These are phyloP conservation scores for Pythium coloratum DNA, from an alignment of 352 stramenopile species.

Conservation along the genomic window DNA sequence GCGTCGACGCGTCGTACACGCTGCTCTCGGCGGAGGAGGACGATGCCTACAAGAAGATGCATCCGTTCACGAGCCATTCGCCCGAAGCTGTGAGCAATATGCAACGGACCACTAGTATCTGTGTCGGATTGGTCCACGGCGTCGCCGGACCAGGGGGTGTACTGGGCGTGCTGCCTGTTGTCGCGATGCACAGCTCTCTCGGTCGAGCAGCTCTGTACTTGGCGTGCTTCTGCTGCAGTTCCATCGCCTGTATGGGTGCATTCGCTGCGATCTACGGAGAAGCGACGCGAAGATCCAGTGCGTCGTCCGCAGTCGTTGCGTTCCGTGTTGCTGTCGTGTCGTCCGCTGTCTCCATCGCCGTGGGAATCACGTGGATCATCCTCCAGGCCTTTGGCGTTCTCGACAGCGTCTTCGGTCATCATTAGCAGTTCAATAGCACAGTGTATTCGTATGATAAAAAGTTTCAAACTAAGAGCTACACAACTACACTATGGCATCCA, in stretches of 20 bases:
- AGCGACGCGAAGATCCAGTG: constrained; percentile 37
- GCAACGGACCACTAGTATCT: constrained; percentile 38
- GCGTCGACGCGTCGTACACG: constrained; percentile 55
- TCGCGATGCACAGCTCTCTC: constrained; percentile 59
- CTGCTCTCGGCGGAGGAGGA: constrained; percentile 30
- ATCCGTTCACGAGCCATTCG: constrained; percentile 24
- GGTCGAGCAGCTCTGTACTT: constrained; percentile 72
- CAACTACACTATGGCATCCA: not conserved
- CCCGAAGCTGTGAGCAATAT: constrained; percentile 1
- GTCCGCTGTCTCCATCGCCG: constrained; percentile 51
- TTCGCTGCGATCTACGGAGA: constrained; percentile 87
- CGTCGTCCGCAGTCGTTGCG: constrained; percentile 29
- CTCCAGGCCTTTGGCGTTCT: constrained; percentile 62
- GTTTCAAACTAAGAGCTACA: not conserved
- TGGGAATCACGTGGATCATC: constrained; percentile 73
- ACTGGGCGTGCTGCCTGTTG: constrained; percentile 84
- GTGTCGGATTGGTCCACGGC: constrained; percentile 86
- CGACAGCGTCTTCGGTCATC: constrained; percentile 54
- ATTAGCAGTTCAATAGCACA: constrained; percentile 3
- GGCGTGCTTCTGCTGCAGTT: constrained; percentile 81
- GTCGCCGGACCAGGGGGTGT: constrained; percentile 73
- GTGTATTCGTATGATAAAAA: constrained; percentile 5
- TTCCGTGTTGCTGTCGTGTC: constrained; percentile 56
- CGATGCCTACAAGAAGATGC: constrained; percentile 13
- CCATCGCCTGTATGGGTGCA: constrained; percentile 84